Conservation (phyloP, 1,139 yeast species). For the Debaryomyces coudertii region DNA sequence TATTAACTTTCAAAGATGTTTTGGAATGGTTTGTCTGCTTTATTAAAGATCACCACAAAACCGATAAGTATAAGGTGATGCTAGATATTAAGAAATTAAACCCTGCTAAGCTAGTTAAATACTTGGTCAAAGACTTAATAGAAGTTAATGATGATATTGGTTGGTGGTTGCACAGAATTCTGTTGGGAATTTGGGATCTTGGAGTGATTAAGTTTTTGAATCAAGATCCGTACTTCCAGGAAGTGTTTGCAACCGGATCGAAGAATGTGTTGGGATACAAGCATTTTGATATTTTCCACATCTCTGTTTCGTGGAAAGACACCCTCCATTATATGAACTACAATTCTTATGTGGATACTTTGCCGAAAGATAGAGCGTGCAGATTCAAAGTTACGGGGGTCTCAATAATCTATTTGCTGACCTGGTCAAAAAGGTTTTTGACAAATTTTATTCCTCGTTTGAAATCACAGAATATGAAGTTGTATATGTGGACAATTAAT, state of each 20-base stretch:
- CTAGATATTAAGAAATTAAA: constrained; percentile 81
- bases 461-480: constrained; percentile 47
- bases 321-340: constrained; percentile 40
- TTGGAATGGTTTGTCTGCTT: constrained; percentile 59
- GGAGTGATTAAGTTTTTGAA: constrained; percentile 60
- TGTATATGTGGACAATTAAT: constrained; percentile 87
- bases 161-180: constrained; percentile 70
- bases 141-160: constrained; percentile 50
- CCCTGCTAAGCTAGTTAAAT: constrained; percentile 57
- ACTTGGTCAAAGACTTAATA: constrained; percentile 53
- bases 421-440: constrained; percentile 44
- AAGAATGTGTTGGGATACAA: constrained; percentile 22
- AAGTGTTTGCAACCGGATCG: constrained; percentile 20
- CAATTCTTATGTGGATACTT: constrained; percentile 37
- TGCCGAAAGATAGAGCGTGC: constrained; percentile 21
- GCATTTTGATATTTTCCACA: constrained; percentile 42
- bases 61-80: constrained; percentile 52
- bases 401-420: constrained; percentile 41
- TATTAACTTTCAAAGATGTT: constrained; percentile 65
- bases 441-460: constrained; percentile 41
- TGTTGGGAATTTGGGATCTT: constrained; percentile 82
- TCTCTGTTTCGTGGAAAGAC: constrained; percentile 39
- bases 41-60: constrained; percentile 23
- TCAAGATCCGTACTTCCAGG: constrained; percentile 43
- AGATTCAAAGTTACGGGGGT: constrained; percentile 41